Percentiles rank a stretch among this genome's conserved stretches.
Conservation (phyloP, 1,284 basidiomycete species). For the Psilocybe mexicana region DNA sequence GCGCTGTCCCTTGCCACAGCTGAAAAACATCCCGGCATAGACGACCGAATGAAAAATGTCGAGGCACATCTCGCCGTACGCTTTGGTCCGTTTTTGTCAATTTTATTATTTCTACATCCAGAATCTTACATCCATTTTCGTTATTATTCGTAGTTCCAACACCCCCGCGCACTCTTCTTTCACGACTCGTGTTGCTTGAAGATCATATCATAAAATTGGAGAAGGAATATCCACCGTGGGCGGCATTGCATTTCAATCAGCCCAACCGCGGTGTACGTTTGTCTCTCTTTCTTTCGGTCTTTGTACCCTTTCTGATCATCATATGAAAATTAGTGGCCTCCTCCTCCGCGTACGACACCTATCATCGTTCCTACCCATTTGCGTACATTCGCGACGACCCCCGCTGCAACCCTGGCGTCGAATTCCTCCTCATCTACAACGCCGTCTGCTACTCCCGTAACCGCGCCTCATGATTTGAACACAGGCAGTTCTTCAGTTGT, state of each 20-base stretch:
- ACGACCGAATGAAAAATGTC: constrained; percentile 61
- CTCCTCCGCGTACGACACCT: constrained; percentile 71
- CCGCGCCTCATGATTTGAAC: background rate
- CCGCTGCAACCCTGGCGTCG: constrained; percentile 4
- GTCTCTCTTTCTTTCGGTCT: background rate
- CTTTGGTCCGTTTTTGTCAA: constrained; percentile 52
- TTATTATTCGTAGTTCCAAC: constrained; percentile 57
- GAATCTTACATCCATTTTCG: background rate
- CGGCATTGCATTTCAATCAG: constrained; percentile 79
- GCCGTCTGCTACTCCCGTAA: constrained; percentile 10
- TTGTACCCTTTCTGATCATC: background rate
- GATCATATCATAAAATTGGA: constrained; percentile 74
- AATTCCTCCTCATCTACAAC: constrained; percentile 5
- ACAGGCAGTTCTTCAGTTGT: constrained; percentile 7
- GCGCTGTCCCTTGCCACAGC: constrained; percentile 32
- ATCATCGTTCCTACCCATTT: constrained; percentile 71
- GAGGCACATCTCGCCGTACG: constrained; percentile 70
- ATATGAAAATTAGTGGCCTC: constrained; percentile 60
- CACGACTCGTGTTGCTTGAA: constrained; percentile 68
- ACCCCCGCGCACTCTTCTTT: constrained; percentile 59
- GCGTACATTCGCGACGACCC: constrained; percentile 25
- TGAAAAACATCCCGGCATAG: constrained; percentile 55
- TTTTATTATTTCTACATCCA: background rate
- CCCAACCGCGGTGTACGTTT: constrained; percentile 72
- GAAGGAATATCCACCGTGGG: constrained; percentile 81